phyloP scores from a whole-genome alignment of 768 basidiomycete genomes.

The Tephrocybe rancida region DNA sequence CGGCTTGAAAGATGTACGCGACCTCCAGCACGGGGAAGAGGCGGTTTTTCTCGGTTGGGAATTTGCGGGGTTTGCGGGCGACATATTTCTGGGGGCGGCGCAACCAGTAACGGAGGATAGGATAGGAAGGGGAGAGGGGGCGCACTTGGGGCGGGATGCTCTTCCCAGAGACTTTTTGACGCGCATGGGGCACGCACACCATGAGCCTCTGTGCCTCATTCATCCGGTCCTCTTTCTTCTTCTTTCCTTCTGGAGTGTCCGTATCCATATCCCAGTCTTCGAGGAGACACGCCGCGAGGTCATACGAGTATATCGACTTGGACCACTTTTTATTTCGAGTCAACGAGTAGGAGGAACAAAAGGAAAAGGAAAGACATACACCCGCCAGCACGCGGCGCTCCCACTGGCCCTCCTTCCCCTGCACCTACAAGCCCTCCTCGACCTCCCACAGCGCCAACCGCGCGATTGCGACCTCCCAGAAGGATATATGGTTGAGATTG shows the following conservation, averaged over 20 bases:
- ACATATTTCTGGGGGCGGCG: slow-evolving; percentile 68
- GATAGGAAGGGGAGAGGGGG: background rate
- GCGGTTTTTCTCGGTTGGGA: slow-evolving; percentile 64
- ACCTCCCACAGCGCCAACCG: slow-evolving; percentile 77
- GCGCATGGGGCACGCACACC: slow-evolving; percentile 68
- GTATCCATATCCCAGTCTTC: slow-evolving; percentile 41
- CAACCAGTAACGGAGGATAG: background rate
- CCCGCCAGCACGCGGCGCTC: slow-evolving; percentile 64
- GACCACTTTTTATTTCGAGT: too few relatives aligned
- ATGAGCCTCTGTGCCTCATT: slow-evolving; percentile 68
- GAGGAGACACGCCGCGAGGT: slow-evolving; percentile 73
- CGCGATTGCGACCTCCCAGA: slow-evolving; percentile 89
- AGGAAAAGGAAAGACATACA: too few relatives aligned
- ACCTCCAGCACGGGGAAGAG: slow-evolving; percentile 84
- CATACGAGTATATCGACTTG: slow-evolving; percentile 75
- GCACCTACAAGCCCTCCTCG: slow-evolving; percentile 4
- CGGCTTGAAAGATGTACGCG: slow-evolving; percentile 76
- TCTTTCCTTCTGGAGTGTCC: slow-evolving; percentile 8
- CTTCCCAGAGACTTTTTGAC: slow-evolving; percentile 84
- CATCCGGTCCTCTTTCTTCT: slow-evolving; percentile 32
- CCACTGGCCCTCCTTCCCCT: slow-evolving; percentile 9
- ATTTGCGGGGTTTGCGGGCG: slow-evolving; percentile 87
- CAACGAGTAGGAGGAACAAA: too few relatives aligned
- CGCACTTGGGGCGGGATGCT: slow-evolving; percentile 59
- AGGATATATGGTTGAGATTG: slow-evolving; percentile 78